Evolutionary conservation across 148 eudicot species (phyloP).

Genomic region (Euryodendron excelsum): DNA sequence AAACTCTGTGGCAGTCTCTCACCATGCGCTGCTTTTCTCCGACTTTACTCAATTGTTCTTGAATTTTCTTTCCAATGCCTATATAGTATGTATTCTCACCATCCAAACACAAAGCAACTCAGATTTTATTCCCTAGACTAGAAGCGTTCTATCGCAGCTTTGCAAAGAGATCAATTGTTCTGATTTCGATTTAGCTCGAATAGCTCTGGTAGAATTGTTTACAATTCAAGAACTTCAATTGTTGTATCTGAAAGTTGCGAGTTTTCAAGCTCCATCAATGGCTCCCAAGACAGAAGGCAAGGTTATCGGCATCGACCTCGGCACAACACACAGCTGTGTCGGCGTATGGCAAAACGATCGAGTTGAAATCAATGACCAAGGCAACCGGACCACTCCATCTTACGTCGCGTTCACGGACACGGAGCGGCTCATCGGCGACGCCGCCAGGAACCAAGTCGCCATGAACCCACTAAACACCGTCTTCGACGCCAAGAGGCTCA

Average conservation of each 20-base stretch:
- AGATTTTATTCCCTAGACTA: neutral
- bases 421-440: conserved; percentile 32
- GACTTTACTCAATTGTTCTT: neutral
- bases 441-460: conserved; percentile 44
- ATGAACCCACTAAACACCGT: conserved; percentile 43
- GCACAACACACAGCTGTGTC: too few relatives aligned
- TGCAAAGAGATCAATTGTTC: neutral
- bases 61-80: neutral
- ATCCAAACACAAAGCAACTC: neutral
- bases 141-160: neutral
- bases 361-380: conserved; percentile 45
- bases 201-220: too few relatives aligned
- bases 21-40: too few relatives aligned
- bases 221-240: too few relatives aligned
- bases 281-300: conserved; percentile 15
- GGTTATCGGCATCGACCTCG: conserved; percentile 41
- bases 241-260: too few relatives aligned
- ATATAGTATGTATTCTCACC: neutral
- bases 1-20: too few relatives aligned
- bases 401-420: conserved; percentile 43
- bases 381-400: conserved; percentile 43
- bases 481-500: conserved; percentile 36
- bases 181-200: too few relatives aligned
- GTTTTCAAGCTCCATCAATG: neutral
- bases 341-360: conserved; percentile 42